Conservation (phyloP, 176 grass and related monocot species). For the Zoysia japonica region DNA sequence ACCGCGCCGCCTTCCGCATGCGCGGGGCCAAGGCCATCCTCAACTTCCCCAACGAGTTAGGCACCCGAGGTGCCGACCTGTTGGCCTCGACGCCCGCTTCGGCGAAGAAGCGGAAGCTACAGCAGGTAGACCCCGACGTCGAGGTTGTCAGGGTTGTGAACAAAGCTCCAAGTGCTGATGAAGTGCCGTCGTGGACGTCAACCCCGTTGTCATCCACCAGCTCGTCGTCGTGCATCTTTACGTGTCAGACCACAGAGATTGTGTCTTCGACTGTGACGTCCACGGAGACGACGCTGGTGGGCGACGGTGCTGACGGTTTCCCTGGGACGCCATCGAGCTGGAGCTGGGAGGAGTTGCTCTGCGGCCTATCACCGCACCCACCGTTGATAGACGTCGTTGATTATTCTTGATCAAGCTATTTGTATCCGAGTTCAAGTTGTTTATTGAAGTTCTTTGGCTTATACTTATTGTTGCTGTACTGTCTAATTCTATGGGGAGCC, state of each 20-base stretch:
- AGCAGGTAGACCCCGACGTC: slow-evolving; percentile 17
- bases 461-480: too few species aligned
- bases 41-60: slow-evolving; percentile 85
- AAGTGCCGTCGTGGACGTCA: slow-evolving; percentile 8
- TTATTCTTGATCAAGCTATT: too few species aligned
- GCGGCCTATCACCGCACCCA: slow-evolving; percentile 42
- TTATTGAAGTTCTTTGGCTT: too few species aligned
- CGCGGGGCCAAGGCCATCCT: slow-evolving; percentile 76
- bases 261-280: slow-evolving; percentile 41
- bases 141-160: slow-evolving; percentile 34
- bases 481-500: too few species aligned
- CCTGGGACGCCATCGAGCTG: slow-evolving; percentile 45
- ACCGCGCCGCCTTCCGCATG: slow-evolving; percentile 70
- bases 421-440: too few species aligned
- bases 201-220: not conserved
- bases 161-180: slow-evolving; percentile 22
- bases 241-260: not conserved
- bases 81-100: not conserved
- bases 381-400: slow-evolving; percentile 7
- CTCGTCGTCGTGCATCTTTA: slow-evolving; percentile 26
- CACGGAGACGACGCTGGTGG: not conserved
- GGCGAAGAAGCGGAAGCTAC: slow-evolving; percentile 36
- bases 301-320: not conserved
- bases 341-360: slow-evolving; percentile 49
- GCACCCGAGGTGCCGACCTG: slow-evolving; percentile 36